A percentile compares a stretch with the other conserved stretches of the same genome.
Evolutionary conservation across 2,329 filamentous ascomycete species (phyloP).

Genomic region (Metarhizium brunneum): DNA sequence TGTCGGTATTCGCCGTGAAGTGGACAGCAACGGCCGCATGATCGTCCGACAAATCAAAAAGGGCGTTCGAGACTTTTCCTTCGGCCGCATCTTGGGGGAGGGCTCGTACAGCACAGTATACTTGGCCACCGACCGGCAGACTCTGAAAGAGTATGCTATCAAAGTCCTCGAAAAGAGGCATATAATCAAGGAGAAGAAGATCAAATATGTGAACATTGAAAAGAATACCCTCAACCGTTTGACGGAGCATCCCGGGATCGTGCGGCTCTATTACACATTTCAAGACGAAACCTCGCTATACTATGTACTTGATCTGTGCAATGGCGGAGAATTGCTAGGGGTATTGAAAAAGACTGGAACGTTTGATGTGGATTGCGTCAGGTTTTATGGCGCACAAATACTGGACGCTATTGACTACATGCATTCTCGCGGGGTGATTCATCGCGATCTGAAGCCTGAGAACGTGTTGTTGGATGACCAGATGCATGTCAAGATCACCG

Average conservation of each 20-base stretch:
- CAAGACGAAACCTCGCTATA: constrained; percentile 94
- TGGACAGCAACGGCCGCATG: constrained; percentile 76
- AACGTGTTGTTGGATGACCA: constrained; percentile 92
- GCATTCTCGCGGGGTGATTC: constrained; percentile 92
- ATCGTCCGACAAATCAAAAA: constrained; percentile 85
- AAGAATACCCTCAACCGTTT: constrained; percentile 95
- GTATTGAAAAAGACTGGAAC: constrained; percentile 90
- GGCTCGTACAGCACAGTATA: constrained; percentile 97
- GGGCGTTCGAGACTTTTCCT: constrained; percentile 92
- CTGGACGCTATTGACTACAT: constrained; percentile 96
- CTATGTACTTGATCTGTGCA: constrained; percentile 91
- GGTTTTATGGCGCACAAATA: constrained; percentile 93
- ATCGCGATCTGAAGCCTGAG: constrained; percentile 92
- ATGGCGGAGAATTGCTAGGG: constrained; percentile 82
- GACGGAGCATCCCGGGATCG: constrained; percentile 92
- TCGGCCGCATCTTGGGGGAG: constrained; percentile 83
- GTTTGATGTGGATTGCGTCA: constrained; percentile 89
- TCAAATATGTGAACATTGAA: constrained; percentile 99
- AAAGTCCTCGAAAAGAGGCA: constrained; percentile 97
- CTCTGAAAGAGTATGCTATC: constrained; percentile 91
- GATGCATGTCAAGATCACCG: constrained; percentile 97
- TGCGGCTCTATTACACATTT: constrained; percentile 96
- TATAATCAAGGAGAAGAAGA: constrained; percentile 99
- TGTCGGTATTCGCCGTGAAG: constrained; percentile 69
- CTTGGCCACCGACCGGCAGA: constrained; percentile 86